Base-by-base conservation (phyloP, 2,329 filamentous ascomycete genomes). In the Aspergillus sp. region DNA sequence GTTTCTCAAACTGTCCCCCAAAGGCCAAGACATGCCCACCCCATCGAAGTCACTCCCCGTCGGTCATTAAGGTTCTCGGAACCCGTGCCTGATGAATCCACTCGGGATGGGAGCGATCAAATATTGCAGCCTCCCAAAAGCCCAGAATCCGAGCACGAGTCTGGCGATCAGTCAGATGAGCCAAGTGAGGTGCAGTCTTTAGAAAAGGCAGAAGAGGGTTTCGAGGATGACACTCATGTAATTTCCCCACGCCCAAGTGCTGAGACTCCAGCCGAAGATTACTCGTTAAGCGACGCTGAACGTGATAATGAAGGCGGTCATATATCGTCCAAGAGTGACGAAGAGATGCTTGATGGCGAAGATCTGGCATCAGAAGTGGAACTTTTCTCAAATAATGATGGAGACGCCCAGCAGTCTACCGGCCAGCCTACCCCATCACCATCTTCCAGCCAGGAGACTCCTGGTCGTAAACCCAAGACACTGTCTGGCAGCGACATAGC, bases 371-470 rank as follows among this genome's bases (percentile, higher is more conserved):
- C 47, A 17, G 47, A 50, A 15, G 51, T 62, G 8, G 27, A 58
- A 17, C 17, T 60, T 19, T 62, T 62, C n/a, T 55, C 61, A 11
- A 57, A 62, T 19, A 47, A 54, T 23, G 39, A 21, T 17, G 13
- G 19, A 17, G 17, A 32, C 27, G 1, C 25, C n/a, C n/a, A 21
- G 2, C n/a, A 30, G 4, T 3, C 32, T 8, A 25, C 23, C 23
- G 5, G 2, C 30, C 21, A 13, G n/a, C 13, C 38, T 23, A 41
- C 41, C 13, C 49, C 53, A 25, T 41, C 53, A 3, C 39, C 25
- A 30, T 25, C 30, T 13, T 36, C 52, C 52, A 21, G 25, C 2
- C 30, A 57, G 3, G 25, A 53, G 13, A 27, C 21, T 48, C 44
- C 21, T 42, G 36, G 25, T 25, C 52, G n/a, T 53, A 10, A 39